phyloP scores from a whole-genome alignment of 2,329 filamentous ascomycete genomes.

The Cytospora piceicola region DNA sequence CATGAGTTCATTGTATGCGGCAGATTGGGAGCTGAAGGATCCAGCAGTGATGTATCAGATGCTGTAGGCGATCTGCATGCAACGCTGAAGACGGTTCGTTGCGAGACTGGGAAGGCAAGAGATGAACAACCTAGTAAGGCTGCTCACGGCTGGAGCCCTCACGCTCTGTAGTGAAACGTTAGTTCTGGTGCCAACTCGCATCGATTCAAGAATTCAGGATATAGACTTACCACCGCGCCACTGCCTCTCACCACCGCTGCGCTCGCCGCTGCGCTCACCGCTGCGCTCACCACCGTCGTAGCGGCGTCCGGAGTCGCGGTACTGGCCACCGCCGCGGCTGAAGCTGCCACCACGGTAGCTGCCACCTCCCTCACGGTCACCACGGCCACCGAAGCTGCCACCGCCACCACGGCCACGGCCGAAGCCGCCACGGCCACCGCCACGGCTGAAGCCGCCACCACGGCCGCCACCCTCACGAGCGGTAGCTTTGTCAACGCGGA shows the following conservation, averaged over 20 bases:
- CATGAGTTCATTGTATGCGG: slow-evolving; percentile 1
- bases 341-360: slow-evolving; percentile 20
- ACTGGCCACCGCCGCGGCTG: slow-evolving; percentile 21
- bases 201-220: not conserved
- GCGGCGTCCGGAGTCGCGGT: slow-evolving; percentile 14
- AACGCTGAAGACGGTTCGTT: slow-evolving; percentile 6
- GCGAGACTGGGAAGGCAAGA: slow-evolving; percentile 1
- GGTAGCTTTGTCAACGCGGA: slow-evolving; percentile 14
- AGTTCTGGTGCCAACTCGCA: not conserved
- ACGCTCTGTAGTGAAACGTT: not conserved
- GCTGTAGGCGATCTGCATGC: slow-evolving; percentile 1
- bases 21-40: not conserved
- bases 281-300: slow-evolving; percentile 17
- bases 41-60: slow-evolving; percentile 1
- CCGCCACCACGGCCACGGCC: slow-evolving; percentile 13
- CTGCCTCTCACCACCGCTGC: slow-evolving; percentile 11
- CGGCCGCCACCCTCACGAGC: slow-evolving; percentile 10
- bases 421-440: slow-evolving; percentile 4
- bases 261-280: slow-evolving; percentile 6
- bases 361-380: slow-evolving; percentile 12
- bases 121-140: not conserved
- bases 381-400: slow-evolving; percentile 11
- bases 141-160: slow-evolving; percentile 1
- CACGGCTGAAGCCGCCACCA: slow-evolving; percentile 10
- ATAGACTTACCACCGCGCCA: not conserved